Base-by-base conservation (phyloP, 2,329 filamentous ascomycete genomes). In the Keithomyces neogunnii region DNA sequence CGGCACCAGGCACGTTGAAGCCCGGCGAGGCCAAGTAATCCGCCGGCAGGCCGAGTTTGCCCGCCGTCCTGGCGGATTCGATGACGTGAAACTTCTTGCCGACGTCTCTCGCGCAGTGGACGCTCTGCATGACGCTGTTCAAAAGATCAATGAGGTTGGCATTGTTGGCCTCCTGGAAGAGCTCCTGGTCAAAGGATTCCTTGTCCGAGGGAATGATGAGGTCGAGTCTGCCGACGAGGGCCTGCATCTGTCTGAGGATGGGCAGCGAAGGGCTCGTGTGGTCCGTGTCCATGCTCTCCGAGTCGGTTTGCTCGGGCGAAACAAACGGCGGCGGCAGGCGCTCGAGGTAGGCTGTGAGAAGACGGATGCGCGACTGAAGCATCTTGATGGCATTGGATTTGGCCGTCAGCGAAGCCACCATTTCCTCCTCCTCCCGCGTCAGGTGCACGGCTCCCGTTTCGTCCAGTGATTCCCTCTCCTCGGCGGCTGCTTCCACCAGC, bases 351-450 rank as follows among this genome's bases (percentile, higher is more conserved):
- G 76, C 76, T 53, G 79, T 78, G 58, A 92, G 78, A 51, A 92
- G 77, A 44, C 80, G 77, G 59, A 93, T 81, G 47, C 88, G 82
- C 5, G 84, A 81, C 62, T 92, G 85, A 31, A 99, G 81, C 84
- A 96, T 96, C 70, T 90, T 92, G 63, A 96, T 86, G 30, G 93
- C 91, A 68, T 96, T 97, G 56, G 86, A 81, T 62, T 95, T 96
- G 54, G 90, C 87, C 31, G 85, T 93, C 28, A 99, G 81, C 13
- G 80, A 73, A 30, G 80, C 74, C 51, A 85, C 74, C 63, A 79
- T 73, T 64, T 85, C 81, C 50, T 83, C 77, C 55, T 85, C 81
- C 54, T 81, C 80, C 19, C 72, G 68, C 0, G 75, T 76, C n/a
- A 85, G 69, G 46, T 73, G 62, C 3, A 28, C 29, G 36, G 69